A percentile compares a stretch with the other conserved stretches of the same genome.
Evolutionary conservation across 1,284 basidiomycete species (phyloP).

Genomic region (Taiwanofungus camphoratus): DNA sequence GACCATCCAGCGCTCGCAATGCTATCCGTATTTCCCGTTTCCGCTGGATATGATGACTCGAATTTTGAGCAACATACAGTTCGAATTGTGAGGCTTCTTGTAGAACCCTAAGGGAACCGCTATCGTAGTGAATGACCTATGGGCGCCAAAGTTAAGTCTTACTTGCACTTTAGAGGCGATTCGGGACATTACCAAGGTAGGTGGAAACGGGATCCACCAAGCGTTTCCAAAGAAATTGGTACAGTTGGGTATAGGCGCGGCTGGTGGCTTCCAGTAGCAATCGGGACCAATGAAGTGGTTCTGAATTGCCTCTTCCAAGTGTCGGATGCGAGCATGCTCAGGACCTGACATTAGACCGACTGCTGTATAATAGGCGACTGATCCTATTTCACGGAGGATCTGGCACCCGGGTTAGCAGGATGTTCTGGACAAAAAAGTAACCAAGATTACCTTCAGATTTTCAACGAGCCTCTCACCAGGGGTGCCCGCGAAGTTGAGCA

Average conservation of each 20-base stretch:
- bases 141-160: neutral
- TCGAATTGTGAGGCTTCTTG: conserved; percentile 48
- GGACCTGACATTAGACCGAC: conserved; percentile 41
- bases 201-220: conserved; percentile 79
- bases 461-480: conserved; percentile 75
- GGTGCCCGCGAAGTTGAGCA: conserved; percentile 62
- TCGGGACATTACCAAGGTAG: conserved; percentile 57
- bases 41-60: conserved; percentile 41
- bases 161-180: neutral
- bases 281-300: conserved; percentile 60
- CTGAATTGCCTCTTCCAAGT: conserved; percentile 49
- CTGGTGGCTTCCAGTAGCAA: conserved; percentile 52
- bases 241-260: conserved; percentile 29
- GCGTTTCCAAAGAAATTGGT: conserved; percentile 64
- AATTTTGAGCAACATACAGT: conserved; percentile 63
- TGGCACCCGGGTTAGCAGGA: conserved; percentile 18
- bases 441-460: conserved; percentile 61
- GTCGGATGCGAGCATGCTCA: conserved; percentile 39
- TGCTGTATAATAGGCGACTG: conserved; percentile 45
- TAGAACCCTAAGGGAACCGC: conserved; percentile 48
- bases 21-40: conserved; percentile 61
- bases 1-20: conserved; percentile 65
- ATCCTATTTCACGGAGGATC: conserved; percentile 69
- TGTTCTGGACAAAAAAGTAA: neutral
- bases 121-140: conserved; percentile 71